Base-by-base conservation (phyloP, 2,329 filamentous ascomycete species). In the Fusarium buharicum region DNA sequence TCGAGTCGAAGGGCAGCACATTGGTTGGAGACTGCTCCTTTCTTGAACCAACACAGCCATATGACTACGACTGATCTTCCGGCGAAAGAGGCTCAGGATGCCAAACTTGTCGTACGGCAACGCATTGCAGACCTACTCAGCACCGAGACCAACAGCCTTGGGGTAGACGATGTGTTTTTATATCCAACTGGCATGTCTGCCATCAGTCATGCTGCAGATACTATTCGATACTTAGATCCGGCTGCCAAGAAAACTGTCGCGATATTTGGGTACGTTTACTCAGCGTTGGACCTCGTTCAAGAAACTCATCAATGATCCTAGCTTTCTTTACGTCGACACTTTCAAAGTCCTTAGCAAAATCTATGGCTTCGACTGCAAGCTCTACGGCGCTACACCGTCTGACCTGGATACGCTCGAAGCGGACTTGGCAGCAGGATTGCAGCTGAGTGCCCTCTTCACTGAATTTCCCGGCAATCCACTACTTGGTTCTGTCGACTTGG, bases 111-210 rank as follows among this genome's bases (percentile, higher is more conserved):
- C 1, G 52, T 74, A 2, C 55, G 50, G 11, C 50, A 47, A 33
- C 55, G 59, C 13, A 68, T 74, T 31, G 63, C 63, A 3, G 34
- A 43, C n/a, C 40, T 70, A 6, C 43, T 67, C 1, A 67, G 67
- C 1, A 66, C 69, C 1, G 63, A 55, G 11, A 33, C 31, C 8
- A 48, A 34, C 28, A 27, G 12, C 11, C n/a, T 68, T 4, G 16
- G 16, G 7, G n/a, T 14, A 6, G 55, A 69, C 2, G 79, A 84
- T 60, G 76, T 86, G 1, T 83, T 77, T 43, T 72, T 85, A 4
- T 84, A 80, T 59, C 76, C 76, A 12, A 80, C 78, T 3, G 83
- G 83, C 17, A 86, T 85, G 83, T 77, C 79, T 3, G 76, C 78
- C n/a, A 80, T 86, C 13, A 63, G 62, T 6, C 67, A 68, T 16